Evolutionary conservation across 257 asterid species (phyloP).

Genomic region (Solanum microdontum): DNA sequence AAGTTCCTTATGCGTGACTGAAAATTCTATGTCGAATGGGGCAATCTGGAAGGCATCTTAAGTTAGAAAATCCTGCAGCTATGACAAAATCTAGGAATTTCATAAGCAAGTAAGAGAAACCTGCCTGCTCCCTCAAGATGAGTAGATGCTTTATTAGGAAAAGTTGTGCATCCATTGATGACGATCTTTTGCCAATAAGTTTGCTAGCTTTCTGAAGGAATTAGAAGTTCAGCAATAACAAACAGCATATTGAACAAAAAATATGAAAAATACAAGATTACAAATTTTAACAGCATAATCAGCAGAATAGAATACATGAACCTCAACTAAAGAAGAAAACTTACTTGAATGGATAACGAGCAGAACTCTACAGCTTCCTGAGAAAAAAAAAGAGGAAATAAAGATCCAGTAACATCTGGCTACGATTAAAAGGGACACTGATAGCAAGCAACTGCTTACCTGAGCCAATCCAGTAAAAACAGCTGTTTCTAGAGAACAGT

Average conservation of each 20-base stretch:
- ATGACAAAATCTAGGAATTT: not conserved
- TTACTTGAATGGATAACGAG: slow-evolving; percentile 84
- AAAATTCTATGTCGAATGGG: slow-evolving; percentile 95
- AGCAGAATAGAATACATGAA: not conserved
- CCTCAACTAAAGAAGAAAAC: slow-evolving; percentile 1
- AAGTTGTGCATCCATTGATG: slow-evolving; percentile 86
- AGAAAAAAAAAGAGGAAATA: slow-evolving; percentile 9
- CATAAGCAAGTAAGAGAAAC: slow-evolving; percentile 10
- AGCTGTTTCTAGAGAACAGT: slow-evolving; percentile 73
- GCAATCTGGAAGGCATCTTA: slow-evolving; percentile 63
- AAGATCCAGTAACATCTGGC: not conserved
- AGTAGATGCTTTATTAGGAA: slow-evolving; percentile 92
- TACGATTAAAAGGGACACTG: not conserved
- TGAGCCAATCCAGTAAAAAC: slow-evolving; percentile 98
- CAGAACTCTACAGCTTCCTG: slow-evolving; percentile 98
- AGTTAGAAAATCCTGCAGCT: slow-evolving; percentile 12
- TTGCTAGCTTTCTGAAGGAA: slow-evolving; percentile 85
- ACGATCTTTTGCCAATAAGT: slow-evolving; percentile 56
- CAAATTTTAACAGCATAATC: slow-evolving; percentile 1
- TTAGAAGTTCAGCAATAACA: slow-evolving; percentile 9
- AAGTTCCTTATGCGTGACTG: slow-evolving; percentile 97
- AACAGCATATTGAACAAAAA: slow-evolving; percentile 11
- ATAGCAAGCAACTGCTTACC: slow-evolving; percentile 32
- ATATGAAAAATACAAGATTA: not conserved
- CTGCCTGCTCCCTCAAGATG: slow-evolving; percentile 74